Conservation (phyloP, 257 asterid species). For the Nicotiana knightiana region DNA sequence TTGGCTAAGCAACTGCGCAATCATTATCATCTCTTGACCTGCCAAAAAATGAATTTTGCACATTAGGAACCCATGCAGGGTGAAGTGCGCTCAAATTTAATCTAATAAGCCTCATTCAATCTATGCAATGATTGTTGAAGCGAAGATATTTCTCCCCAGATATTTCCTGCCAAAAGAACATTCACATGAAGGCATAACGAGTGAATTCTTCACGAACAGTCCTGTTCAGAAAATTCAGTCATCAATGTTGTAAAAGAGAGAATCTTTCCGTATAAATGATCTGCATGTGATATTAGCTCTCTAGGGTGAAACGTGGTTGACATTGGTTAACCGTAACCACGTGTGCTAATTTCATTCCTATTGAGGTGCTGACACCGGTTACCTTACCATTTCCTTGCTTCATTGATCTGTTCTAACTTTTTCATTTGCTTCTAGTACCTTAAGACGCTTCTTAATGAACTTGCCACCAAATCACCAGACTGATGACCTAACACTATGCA, state of each 20-base stretch:
- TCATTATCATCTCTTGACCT: constrained; percentile 44
- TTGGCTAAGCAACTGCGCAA: background rate
- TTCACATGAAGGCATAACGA: background rate
- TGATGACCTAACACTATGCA: background rate
- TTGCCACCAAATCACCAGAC: background rate
- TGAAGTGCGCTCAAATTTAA: background rate
- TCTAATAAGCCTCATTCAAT: background rate
- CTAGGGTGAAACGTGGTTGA: background rate
- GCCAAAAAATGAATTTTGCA: constrained; percentile 25
- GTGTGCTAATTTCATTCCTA: background rate
- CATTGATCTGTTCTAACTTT: background rate
- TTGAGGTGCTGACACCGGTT: background rate
- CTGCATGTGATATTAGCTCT: background rate
- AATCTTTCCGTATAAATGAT: background rate
- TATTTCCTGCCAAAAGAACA: constrained; percentile 5
- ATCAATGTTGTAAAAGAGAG: background rate
- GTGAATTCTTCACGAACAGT: background rate
- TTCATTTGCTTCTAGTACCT: background rate
- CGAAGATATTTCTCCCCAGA: background rate
- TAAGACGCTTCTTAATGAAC: background rate
- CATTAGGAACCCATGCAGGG: constrained; percentile 2
- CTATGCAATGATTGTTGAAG: background rate
- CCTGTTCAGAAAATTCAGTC: background rate
- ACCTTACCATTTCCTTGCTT: background rate
- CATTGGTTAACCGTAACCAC: background rate